A percentile compares a stretch with the other conserved stretches of the same genome.
Evolutionary conservation across 2,329 filamentous ascomycete genomes (phyloP).

Genomic region (Beauveria bassiana): DNA sequence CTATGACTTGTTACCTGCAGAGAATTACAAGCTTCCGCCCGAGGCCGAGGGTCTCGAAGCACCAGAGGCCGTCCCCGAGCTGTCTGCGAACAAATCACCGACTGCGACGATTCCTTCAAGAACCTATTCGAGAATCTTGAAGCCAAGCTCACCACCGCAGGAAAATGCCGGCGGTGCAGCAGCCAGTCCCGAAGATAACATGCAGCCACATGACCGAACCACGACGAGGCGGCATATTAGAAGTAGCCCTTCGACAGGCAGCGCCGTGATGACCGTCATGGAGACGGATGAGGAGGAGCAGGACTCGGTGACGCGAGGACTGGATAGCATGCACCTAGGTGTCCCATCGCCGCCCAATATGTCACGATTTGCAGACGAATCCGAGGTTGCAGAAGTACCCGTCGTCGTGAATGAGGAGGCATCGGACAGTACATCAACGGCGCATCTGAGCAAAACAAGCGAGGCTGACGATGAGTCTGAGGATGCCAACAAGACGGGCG

Average conservation of each 20-base stretch:
- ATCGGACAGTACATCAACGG: background rate
- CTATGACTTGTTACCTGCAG: conserved; percentile 80
- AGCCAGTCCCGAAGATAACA: conserved; percentile 38
- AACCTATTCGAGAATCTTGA: conserved; percentile 22
- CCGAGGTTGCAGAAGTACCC: conserved; percentile 32
- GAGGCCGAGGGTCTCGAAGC: conserved; percentile 81
- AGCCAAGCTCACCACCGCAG: conserved; percentile 24
- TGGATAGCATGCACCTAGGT: conserved; percentile 40
- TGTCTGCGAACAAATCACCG: conserved; percentile 22
- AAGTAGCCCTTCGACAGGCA: conserved; percentile 72
- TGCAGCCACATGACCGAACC: conserved; percentile 47
- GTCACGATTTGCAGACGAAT: conserved; percentile 26
- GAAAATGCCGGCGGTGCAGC: conserved; percentile 15
- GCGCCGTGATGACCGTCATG: conserved; percentile 70
- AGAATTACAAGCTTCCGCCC: conserved; percentile 91
- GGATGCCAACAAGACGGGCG: background rate
- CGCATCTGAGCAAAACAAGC: background rate
- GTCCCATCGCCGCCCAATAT: conserved; percentile 19
- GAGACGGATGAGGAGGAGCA: conserved; percentile 73
- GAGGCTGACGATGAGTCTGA: background rate
- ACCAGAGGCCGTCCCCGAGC: conserved; percentile 32
- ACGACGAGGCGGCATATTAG: conserved; percentile 77
- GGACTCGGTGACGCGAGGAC: conserved; percentile 36
- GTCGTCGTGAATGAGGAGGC: conserved; percentile 28
- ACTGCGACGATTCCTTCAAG: conserved; percentile 8